phyloP scores from a whole-genome alignment of 2,329 filamentous ascomycete species.

The Juglanconis oblonga region DNA sequence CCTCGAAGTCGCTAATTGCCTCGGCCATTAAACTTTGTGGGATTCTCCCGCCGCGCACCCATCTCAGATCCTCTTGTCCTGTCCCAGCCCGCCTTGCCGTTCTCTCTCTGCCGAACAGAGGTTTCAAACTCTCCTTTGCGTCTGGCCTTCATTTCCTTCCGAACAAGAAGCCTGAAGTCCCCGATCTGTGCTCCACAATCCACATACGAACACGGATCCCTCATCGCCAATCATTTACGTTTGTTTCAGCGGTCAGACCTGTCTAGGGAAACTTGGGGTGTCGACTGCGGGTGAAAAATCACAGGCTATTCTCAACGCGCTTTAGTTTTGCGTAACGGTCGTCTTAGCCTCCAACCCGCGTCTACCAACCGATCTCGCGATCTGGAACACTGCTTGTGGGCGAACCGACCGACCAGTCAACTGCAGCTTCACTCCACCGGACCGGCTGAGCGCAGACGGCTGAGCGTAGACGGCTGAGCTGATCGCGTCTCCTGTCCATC shows the following conservation, averaged over 20 bases:
- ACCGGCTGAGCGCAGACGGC: conserved; percentile 4
- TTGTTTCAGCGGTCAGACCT: too few species aligned
- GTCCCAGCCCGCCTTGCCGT: background rate
- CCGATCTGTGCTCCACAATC: too few species aligned
- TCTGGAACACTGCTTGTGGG: background rate
- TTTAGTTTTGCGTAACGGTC: background rate
- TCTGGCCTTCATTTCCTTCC: too few species aligned
- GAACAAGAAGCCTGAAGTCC: too few species aligned
- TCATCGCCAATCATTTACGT: too few species aligned
- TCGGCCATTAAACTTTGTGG: conserved; percentile 5
- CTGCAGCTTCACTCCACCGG: conserved; percentile 4
- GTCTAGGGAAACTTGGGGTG: too few species aligned
- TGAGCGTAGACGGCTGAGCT: background rate
- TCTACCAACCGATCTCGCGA: background rate
- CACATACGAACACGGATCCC: too few species aligned
- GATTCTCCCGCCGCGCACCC: background rate
- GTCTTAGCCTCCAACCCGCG: background rate
- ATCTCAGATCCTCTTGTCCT: background rate
- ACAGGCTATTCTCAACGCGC: background rate
- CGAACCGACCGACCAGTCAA: conserved; percentile 1
- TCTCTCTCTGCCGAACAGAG: background rate
- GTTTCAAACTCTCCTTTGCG: background rate
- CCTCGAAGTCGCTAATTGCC: background rate
- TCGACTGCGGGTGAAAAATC: background rate
- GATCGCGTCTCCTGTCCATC: conserved; percentile 5